Conservation (phyloP, 140 eudicot genomes). For the Stevia rebaudiana region DNA sequence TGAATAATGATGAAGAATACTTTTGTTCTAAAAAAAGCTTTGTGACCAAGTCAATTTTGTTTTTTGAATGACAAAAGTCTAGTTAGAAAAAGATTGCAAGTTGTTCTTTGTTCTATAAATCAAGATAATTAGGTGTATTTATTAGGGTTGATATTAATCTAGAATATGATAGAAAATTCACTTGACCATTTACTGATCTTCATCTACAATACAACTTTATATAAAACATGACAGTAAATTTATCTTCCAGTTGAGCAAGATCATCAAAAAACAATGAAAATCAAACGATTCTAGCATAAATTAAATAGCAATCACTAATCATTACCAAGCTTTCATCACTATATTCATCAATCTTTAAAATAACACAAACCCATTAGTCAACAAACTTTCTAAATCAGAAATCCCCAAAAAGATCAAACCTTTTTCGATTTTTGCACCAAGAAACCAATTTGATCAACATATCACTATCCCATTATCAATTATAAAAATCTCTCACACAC, state of each 20-base stretch:
- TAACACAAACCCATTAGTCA: slow-evolving; percentile 22
- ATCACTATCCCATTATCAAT: neutral
- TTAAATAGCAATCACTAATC: neutral
- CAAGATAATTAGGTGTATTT: neutral
- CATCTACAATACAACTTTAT: neutral
- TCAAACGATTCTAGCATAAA: neutral
- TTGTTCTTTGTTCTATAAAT: slow-evolving; percentile 1
- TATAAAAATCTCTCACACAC: neutral
- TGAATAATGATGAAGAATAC: neutral
- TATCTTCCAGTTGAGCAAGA: neutral
- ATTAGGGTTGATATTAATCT: neutral
- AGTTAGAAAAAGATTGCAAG: neutral
- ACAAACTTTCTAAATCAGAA: neutral
- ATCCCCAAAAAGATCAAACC: slow-evolving; percentile 9
- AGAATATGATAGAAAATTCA: neutral
- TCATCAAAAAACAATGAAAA: neutral
- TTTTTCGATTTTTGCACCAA: neutral
- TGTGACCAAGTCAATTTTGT: neutral
- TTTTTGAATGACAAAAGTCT: neutral
- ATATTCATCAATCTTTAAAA: neutral
- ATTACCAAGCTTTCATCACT: slow-evolving; percentile 6
- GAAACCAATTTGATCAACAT: slow-evolving; percentile 13
- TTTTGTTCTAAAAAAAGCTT: neutral
- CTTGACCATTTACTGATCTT: neutral
- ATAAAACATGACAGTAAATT: neutral